Percentiles rank a stretch among this genome's conserved stretches.
Evolutionary conservation across 2,329 filamentous ascomycete species (phyloP).

Genomic region (Penicillium sclerotigenum): DNA sequence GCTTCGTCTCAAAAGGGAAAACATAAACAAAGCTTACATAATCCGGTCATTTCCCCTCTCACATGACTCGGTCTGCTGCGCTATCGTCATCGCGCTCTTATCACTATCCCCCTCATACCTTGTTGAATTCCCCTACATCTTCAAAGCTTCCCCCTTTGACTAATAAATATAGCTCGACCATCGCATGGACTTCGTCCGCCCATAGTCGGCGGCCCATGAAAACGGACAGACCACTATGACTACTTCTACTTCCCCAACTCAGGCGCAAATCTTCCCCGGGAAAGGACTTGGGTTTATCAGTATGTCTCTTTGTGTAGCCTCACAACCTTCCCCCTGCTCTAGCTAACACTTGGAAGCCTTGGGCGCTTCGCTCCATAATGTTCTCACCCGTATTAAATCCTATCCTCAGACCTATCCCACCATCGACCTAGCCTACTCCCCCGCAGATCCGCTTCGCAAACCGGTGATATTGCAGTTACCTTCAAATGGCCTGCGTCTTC

Average conservation of each 20-base stretch:
- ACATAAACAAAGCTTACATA: conserved; percentile 28
- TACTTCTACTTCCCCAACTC: conserved; percentile 31
- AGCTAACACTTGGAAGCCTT: conserved; percentile 58
- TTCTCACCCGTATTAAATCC: conserved; percentile 81
- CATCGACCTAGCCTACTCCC: conserved; percentile 78
- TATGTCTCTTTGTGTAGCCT: conserved; percentile 27
- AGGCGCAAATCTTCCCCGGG: conserved; percentile 64
- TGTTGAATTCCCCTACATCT: not conserved
- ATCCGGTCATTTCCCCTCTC: conserved; percentile 12
- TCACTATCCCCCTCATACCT: conserved; percentile 3
- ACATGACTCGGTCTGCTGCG: conserved; percentile 19
- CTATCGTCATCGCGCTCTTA: conserved; percentile 6
- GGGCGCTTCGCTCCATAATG: conserved; percentile 85
- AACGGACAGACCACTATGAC: conserved; percentile 32
- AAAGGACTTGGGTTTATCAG: conserved; percentile 63
- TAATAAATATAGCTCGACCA: not conserved
- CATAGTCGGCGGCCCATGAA: conserved; percentile 1
- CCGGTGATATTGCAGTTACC: conserved; percentile 75
- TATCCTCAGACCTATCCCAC: conserved; percentile 79
- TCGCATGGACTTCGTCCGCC: not conserved
- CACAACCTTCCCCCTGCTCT: conserved; percentile 9
- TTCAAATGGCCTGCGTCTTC: conserved; percentile 80
- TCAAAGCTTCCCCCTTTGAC: not conserved
- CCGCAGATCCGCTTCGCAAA: conserved; percentile 67
- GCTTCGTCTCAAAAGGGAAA: conserved; percentile 9